A percentile compares a stretch with the other conserved stretches of the same genome.
Evolutionary conservation across 345 rosid genomes (phyloP).

Genomic region (Laguncularia racemosa): DNA sequence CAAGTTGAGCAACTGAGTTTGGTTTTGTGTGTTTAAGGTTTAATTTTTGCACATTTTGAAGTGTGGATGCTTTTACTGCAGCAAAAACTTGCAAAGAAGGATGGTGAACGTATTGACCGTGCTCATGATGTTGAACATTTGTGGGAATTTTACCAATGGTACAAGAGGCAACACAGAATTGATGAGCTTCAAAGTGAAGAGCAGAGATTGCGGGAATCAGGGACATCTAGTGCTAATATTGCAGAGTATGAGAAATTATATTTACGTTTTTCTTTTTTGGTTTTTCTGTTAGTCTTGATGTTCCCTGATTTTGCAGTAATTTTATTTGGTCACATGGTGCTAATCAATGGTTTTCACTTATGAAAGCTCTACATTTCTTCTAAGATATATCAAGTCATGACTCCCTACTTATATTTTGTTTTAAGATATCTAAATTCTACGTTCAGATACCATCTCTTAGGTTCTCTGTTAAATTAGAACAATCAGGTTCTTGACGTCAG

Average conservation of each 20-base stretch:
- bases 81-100: constrained; percentile 97
- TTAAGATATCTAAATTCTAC: too few relatives aligned
- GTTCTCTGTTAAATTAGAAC: too few relatives aligned
- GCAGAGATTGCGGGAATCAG: constrained; percentile 73
- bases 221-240: constrained; percentile 61
- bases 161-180: constrained; percentile 63
- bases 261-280: not conserved
- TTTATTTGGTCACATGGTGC: too few relatives aligned
- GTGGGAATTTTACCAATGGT: constrained; percentile 76
- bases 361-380: too few relatives aligned
- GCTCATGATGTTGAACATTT: constrained; percentile 72
- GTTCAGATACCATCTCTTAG: too few relatives aligned
- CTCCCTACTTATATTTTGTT: too few relatives aligned
- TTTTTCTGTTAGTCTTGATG: not conserved
- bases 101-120: constrained; percentile 66
- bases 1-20: not conserved
- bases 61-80: constrained; percentile 25
- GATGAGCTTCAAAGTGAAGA: constrained; percentile 89
- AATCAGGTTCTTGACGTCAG: too few relatives aligned
- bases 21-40: not conserved
- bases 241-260: constrained; percentile 59
- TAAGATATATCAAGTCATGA: too few relatives aligned
- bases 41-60: not conserved
- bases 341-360: too few relatives aligned
- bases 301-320: too few relatives aligned